Conservation (phyloP, 257 asterid species). For the Linaria vulgaris region DNA sequence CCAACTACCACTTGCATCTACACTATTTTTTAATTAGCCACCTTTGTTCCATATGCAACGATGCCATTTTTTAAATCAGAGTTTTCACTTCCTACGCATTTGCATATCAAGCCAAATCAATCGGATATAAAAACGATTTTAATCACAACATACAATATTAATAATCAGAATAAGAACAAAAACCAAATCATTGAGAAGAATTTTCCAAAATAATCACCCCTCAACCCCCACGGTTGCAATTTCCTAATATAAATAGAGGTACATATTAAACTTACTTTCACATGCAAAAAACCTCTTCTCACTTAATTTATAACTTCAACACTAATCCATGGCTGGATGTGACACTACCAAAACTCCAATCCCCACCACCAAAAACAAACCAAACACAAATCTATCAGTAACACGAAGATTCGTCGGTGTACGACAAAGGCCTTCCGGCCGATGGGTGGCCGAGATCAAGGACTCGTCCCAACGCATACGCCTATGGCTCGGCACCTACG, state of each 20-base stretch:
- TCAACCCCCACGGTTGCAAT: slow-evolving; percentile 16
- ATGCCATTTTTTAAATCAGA: slow-evolving; percentile 30
- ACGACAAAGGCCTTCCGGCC: slow-evolving; percentile 79
- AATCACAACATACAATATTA: slow-evolving; percentile 28
- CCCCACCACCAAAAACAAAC: slow-evolving; percentile 25
- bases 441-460: slow-evolving; percentile 96
- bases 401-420: slow-evolving; percentile 72
- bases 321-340: slow-evolving; percentile 51
- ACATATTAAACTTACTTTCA: slow-evolving; percentile 5
- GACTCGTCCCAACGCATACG: slow-evolving; percentile 80
- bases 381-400: slow-evolving; percentile 31
- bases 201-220: slow-evolving; percentile 27
- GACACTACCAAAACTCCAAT: slow-evolving; percentile 38
- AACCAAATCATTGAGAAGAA: slow-evolving; percentile 40
- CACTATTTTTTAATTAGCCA: slow-evolving; percentile 9
- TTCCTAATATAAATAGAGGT: slow-evolving; percentile 37
- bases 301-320: background rate
- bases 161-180: slow-evolving; percentile 34
- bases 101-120: slow-evolving; percentile 36
- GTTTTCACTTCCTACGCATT: slow-evolving; percentile 43
- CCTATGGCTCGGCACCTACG: slow-evolving; percentile 88
- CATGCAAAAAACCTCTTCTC: slow-evolving; percentile 21
- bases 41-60: slow-evolving; percentile 22
- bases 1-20: slow-evolving; percentile 24
- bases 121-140: slow-evolving; percentile 21